These are phyloP conservation scores for Venturia nashicola DNA, from an alignment of 2,329 filamentous ascomycete genomes.

Conservation along the genomic window DNA sequence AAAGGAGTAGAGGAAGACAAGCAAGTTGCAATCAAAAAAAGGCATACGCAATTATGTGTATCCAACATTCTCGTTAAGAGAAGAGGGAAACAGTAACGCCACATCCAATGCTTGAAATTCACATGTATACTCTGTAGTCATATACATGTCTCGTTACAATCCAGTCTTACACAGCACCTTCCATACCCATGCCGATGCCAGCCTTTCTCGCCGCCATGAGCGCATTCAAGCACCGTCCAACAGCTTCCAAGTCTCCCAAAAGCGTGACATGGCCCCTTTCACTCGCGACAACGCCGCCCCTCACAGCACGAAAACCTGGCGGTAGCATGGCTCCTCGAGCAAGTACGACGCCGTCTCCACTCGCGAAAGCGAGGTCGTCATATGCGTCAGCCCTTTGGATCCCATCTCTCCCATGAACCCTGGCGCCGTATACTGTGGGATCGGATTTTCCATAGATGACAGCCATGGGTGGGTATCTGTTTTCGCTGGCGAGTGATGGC, in stretches of 20 bases:
- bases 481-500: constrained; percentile 46
- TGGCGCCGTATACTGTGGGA: constrained; percentile 73
- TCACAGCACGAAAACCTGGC: constrained; percentile 60
- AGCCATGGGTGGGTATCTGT: constrained; percentile 68
- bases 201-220: constrained; percentile 56
- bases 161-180: background rate
- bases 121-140: background rate
- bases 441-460: constrained; percentile 79
- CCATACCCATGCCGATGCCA: constrained; percentile 48
- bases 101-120: background rate
- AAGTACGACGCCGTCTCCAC: constrained; percentile 80
- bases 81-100: background rate
- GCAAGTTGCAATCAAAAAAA: background rate
- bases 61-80: background rate
- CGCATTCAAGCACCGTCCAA: constrained; percentile 62
- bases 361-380: constrained; percentile 75
- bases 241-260: constrained; percentile 70
- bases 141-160: background rate
- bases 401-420: constrained; percentile 57
- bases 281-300: constrained; percentile 62
- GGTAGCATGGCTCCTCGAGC: constrained; percentile 79
- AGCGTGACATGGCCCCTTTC: constrained; percentile 82
- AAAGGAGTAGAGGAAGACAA: background rate
- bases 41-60: background rate
- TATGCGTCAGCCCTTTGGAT: constrained; percentile 71